Conservation (phyloP, 202 grass and related monocot genomes). For the Panicum hallii region DNA sequence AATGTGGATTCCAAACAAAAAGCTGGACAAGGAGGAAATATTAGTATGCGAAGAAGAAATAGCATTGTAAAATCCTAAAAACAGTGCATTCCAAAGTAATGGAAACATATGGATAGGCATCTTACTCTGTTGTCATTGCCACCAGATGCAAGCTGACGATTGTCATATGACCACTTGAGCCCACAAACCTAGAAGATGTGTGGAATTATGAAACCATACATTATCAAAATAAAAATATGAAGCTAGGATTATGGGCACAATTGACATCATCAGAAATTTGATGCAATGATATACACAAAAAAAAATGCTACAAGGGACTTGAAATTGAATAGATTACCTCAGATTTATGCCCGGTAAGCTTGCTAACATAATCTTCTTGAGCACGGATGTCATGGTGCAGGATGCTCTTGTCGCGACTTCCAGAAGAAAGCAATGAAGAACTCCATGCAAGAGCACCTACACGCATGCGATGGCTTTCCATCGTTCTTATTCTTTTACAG, state of each 20-base stretch:
- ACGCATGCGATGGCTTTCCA: slow-evolving; percentile 84
- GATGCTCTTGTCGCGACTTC: slow-evolving; percentile 89
- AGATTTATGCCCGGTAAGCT: slow-evolving; percentile 93
- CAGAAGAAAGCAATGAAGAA: slow-evolving; percentile 91
- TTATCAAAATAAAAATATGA: not conserved
- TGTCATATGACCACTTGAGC: slow-evolving; percentile 96
- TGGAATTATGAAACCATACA: not conserved
- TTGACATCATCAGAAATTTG: not conserved
- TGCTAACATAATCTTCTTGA: slow-evolving; percentile 91
- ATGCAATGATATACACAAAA: not conserved
- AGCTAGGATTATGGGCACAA: not conserved
- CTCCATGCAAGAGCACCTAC: slow-evolving; percentile 97
- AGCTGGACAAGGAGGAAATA: slow-evolving; percentile 56
- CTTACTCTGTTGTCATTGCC: slow-evolving; percentile 98
- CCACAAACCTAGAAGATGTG: slow-evolving; percentile 78
- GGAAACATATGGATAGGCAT: slow-evolving; percentile 33
- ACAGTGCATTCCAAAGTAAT: slow-evolving; percentile 13
- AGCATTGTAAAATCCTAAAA: slow-evolving; percentile 10
- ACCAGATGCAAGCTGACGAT: slow-evolving; percentile 92
- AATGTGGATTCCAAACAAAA: slow-evolving; percentile 99
- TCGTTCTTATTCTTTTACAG: slow-evolving; percentile 86
- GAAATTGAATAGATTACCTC: slow-evolving; percentile 63
- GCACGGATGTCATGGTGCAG: slow-evolving; percentile 89
- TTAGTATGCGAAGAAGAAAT: slow-evolving; percentile 6
- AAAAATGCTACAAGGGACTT: not conserved